Evolutionary conservation across 192 early-diverging fungal species (phyloP), one percentile per base, ranked within the genome.

Genomic region (Rhizophlyctis rosea): DNA sequence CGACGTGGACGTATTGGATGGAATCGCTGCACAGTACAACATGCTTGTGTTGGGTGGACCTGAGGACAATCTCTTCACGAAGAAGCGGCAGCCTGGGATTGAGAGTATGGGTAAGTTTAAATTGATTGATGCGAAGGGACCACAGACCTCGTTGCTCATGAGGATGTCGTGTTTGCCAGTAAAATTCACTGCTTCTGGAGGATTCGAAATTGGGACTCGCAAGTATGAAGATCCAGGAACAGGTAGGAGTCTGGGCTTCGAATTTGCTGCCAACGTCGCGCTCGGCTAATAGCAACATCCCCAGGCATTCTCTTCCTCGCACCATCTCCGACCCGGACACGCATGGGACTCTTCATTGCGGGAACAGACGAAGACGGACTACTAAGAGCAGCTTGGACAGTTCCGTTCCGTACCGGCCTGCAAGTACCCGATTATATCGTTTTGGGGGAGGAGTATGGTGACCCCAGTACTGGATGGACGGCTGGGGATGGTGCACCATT

Each of bases 11-110:
- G 78, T 76, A 4, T 49, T 70, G 4, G 71, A 71, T 18, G 70
- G 68, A 13, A 39, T 75, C 18, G 54, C 70, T 1, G 70, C 70
- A 11, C 66, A 61, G 53, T 67, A 73, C 24, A 88, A 89, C 47
- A 30, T 87, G 30, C 76, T 89, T 3, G 75, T 89, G 7, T 64
- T 89, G 30, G 87, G 87, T 29, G 85, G 78, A 50, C 70, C 74
- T 0, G 56, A 68, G 33, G 83, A 87, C 53, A 89, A 89, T 59
- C 27, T 52, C 2, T 77, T 75, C 36, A 85, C 87, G 11, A 49
- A 54, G 1, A 3, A 65, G n/a, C 18, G 77, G 27, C 55, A 61
- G 13, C 58, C 50, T 32, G 81, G 85, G 71, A 51, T 47, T 21
- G 29, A 63, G 36, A 70, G 47, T 34, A 21, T 76, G 64, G 71